Evolutionary conservation across 371 early-diverging fungal genomes (phyloP).

Genomic region (Mortierella sp.): DNA sequence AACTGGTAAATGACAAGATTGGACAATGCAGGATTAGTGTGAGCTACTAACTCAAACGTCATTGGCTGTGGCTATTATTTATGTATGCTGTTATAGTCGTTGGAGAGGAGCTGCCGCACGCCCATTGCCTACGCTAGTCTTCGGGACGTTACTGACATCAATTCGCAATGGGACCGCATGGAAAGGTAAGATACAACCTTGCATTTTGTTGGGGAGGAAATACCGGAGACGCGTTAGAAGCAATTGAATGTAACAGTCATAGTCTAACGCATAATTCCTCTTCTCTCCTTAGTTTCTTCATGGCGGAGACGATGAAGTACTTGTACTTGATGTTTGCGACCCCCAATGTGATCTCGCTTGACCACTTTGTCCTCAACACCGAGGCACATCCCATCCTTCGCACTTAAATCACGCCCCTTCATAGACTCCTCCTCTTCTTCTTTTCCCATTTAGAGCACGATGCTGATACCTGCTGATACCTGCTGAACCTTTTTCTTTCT

Average conservation of each 20-base stretch:
- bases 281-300: constrained; percentile 71
- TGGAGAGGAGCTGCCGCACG: constrained; percentile 77
- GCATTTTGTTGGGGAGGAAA: too few relatives aligned
- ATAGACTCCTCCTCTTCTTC: too few relatives aligned
- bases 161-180: constrained; percentile 57
- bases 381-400: constrained; percentile 80
- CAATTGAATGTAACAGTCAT: neutral
- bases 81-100: constrained; percentile 39
- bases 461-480: neutral
- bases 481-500: neutral
- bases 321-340: constrained; percentile 83
- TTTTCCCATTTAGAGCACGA: neutral
- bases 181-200: constrained; percentile 46
- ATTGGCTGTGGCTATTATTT: neutral
- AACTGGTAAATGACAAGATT: neutral
- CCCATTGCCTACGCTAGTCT: constrained; percentile 75
- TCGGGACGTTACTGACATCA: constrained; percentile 63
- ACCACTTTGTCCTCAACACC: constrained; percentile 82
- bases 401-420: neutral
- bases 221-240: neutral
- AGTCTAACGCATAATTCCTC: neutral
- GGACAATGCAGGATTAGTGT: neutral
- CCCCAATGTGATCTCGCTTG: constrained; percentile 75
- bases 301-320: constrained; percentile 93
- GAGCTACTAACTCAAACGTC: neutral